Percentiles rank a stretch among this genome's conserved stretches.
Conservation (phyloP, 2,329 filamentous ascomycete species). For the Calonectria henricotiae region DNA sequence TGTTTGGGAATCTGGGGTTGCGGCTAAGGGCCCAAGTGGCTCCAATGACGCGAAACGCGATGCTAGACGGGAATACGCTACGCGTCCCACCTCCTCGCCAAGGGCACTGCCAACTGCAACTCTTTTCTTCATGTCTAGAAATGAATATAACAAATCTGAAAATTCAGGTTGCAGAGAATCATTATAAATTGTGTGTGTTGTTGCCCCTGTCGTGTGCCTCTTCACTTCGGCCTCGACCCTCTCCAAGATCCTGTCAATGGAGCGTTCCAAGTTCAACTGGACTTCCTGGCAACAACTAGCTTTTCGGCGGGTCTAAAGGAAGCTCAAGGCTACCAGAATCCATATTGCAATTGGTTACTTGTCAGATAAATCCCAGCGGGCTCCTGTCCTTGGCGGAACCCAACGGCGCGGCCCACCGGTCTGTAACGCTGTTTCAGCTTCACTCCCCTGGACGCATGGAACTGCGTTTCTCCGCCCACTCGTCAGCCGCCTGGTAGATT, state of each 20-base stretch:
- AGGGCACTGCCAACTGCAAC: too few species aligned
- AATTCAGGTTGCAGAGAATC: not conserved
- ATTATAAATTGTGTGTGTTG: not conserved
- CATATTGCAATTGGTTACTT: not conserved
- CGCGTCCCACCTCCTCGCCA: too few species aligned
- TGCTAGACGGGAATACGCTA: too few species aligned
- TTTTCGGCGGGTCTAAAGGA: not conserved
- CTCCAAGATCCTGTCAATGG: not conserved
- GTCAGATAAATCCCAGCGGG: not conserved
- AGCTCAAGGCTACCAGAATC: not conserved
- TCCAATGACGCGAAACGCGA: too few species aligned
- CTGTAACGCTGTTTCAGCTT: conserved; percentile 38
- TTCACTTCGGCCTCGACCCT: not conserved
- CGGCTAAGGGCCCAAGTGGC: too few species aligned
- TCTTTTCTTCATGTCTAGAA: too few species aligned
- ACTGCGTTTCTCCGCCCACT: conserved; percentile 37
- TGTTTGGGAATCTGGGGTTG: too few species aligned
- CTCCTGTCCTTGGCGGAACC: conserved; percentile 3
- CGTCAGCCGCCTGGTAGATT: conserved; percentile 24
- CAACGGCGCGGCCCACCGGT: conserved; percentile 27
- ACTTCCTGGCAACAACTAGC: not conserved
- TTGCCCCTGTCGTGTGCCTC: not conserved
- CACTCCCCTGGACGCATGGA: conserved; percentile 30
- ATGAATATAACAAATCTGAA: not conserved
- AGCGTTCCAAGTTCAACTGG: not conserved